A percentile compares a stretch with the other conserved stretches of the same genome.
Conservation (phyloP, 306 rosid genomes). For the Sphenostylis stenocarpa region DNA sequence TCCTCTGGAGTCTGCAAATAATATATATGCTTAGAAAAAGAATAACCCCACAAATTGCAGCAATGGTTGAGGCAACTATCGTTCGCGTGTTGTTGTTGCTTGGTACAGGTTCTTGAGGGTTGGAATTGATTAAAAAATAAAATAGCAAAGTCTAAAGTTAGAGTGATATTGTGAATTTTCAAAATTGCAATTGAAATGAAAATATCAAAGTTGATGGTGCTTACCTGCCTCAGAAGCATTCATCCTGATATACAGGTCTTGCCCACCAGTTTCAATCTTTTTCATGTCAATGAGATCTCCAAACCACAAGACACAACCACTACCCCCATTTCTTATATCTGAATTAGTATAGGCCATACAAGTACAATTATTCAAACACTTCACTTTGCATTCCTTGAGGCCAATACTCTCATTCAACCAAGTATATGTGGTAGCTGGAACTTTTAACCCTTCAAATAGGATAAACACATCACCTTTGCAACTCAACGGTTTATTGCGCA, state of each 20-base stretch:
- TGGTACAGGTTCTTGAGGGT: too few species aligned
- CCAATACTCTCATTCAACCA: constrained; percentile 2
- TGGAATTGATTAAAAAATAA: too few species aligned
- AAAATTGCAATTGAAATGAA: background rate
- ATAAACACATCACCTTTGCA: constrained; percentile 33
- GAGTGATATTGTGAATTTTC: background rate
- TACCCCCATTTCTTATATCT: constrained; percentile 15
- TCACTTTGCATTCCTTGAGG: constrained; percentile 10
- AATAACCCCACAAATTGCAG: too few species aligned
- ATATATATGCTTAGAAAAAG: too few species aligned
- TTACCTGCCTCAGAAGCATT: constrained; percentile 27
- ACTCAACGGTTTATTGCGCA: background rate
- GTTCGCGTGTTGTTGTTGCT: too few species aligned
- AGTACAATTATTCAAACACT: constrained; percentile 41
- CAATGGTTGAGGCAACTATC: too few species aligned
- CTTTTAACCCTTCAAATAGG: background rate
- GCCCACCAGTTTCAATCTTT: background rate
- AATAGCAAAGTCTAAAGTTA: too few species aligned
- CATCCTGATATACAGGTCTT: constrained; percentile 36
- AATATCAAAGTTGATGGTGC: background rate
- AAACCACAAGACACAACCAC: constrained; percentile 45
- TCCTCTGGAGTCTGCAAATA: too few species aligned
- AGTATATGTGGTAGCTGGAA: constrained; percentile 8
- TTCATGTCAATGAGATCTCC: constrained; percentile 37
- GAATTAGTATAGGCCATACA: constrained; percentile 43